These are phyloP conservation scores for Kwoniella newhampshirensis DNA, from an alignment of 768 basidiomycete species.

Conservation along the genomic window DNA sequence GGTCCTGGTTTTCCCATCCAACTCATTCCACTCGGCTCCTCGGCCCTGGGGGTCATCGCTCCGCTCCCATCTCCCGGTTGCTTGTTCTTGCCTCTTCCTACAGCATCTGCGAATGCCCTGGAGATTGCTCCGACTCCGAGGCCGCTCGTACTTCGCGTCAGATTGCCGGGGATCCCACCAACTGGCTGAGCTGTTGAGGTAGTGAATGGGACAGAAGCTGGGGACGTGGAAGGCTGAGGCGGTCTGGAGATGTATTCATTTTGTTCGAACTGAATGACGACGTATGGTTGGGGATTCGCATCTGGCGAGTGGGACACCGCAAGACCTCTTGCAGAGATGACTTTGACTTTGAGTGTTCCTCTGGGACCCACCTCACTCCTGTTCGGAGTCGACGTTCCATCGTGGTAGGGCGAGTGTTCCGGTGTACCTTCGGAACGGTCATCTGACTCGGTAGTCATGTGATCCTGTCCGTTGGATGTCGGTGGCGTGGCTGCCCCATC, in stretches of 20 bases:
- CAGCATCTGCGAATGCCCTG: slow-evolving; percentile 52
- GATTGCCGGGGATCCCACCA: slow-evolving; percentile 29
- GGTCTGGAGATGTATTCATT: slow-evolving; percentile 90
- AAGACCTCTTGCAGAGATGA: slow-evolving; percentile 85
- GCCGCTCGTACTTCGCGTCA: slow-evolving; percentile 38
- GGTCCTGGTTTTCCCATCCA: slow-evolving; percentile 46
- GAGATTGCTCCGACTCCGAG: slow-evolving; percentile 51
- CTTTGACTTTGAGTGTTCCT: slow-evolving; percentile 87
- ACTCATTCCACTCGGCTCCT: slow-evolving; percentile 29
- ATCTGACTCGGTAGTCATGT: neutral
- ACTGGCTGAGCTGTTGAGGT: slow-evolving; percentile 44
- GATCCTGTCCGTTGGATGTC: neutral
- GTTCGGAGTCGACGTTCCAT: slow-evolving; percentile 14
- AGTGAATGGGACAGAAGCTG: slow-evolving; percentile 42
- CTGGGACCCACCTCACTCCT: slow-evolving; percentile 37
- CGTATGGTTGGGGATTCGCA: slow-evolving; percentile 60
- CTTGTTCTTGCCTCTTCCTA: slow-evolving; percentile 41
- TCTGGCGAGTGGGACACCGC: slow-evolving; percentile 66
- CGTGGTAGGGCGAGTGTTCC: neutral
- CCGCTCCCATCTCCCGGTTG: slow-evolving; percentile 35
- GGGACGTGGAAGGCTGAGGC: slow-evolving; percentile 39
- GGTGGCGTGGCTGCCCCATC: slow-evolving; percentile 11
- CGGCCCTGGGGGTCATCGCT: slow-evolving; percentile 39
- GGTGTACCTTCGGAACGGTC: slow-evolving; percentile 1
- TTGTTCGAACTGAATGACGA: slow-evolving; percentile 97